phyloP scores from a whole-genome alignment of 2,329 filamentous ascomycete species.

The Dactylellina haptotyla region DNA sequence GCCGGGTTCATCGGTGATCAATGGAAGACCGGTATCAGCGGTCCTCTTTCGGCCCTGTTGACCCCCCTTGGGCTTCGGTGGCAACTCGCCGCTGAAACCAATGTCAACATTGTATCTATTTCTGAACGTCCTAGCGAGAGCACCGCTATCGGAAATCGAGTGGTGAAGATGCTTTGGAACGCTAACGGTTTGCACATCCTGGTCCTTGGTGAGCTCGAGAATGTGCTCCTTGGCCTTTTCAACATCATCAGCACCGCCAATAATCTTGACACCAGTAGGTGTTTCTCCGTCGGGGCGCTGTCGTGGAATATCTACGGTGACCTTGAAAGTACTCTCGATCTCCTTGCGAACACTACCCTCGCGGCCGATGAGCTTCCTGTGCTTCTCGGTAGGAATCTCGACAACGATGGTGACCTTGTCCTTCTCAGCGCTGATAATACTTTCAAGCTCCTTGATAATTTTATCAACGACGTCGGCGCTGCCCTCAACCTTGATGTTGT shows the following conservation, averaged over 20 bases:
- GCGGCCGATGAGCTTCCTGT: conserved; percentile 88
- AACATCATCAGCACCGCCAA: conserved; percentile 80
- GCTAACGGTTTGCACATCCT: conserved; percentile 86
- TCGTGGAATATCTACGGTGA: conserved; percentile 89
- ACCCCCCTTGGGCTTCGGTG: conserved; percentile 70
- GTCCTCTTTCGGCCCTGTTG: conserved; percentile 65
- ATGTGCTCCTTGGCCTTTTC: conserved; percentile 90
- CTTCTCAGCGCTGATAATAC: conserved; percentile 82
- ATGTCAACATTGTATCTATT: conserved; percentile 89
- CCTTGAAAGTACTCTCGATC: conserved; percentile 84
- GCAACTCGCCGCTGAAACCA: conserved; percentile 84
- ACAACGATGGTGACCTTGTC: conserved; percentile 81
- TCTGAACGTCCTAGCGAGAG: conserved; percentile 89
- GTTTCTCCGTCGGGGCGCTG: conserved; percentile 74
- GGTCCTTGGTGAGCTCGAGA: conserved; percentile 78
- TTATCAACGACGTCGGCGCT: conserved; percentile 85
- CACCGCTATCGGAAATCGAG: conserved; percentile 83
- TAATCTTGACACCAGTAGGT: conserved; percentile 85
- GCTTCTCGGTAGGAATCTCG: conserved; percentile 88
- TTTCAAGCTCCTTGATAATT: conserved; percentile 82
- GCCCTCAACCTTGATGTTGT: conserved; percentile 87
- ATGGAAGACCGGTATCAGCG: conserved; percentile 75
- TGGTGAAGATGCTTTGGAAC: conserved; percentile 87
- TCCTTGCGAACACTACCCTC: conserved; percentile 86
- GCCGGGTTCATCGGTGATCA: conserved; percentile 84